Conservation (phyloP, 2,329 filamentous ascomycete genomes). For the Colletotrichum sp. region DNA sequence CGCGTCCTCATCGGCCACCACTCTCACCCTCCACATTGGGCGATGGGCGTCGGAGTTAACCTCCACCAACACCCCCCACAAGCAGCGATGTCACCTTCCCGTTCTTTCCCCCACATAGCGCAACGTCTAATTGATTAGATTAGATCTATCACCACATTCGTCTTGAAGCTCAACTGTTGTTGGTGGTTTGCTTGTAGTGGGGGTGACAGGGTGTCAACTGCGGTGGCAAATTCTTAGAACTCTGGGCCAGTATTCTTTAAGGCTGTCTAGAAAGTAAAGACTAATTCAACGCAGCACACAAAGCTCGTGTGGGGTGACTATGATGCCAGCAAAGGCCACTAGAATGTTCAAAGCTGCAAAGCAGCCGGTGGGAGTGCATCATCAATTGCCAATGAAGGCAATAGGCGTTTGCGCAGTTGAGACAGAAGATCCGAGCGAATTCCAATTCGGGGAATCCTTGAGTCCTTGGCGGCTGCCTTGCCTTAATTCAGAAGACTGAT, state of each 20-base stretch:
- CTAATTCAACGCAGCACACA: not conserved
- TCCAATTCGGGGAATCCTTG: not conserved
- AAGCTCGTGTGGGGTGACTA: not conserved
- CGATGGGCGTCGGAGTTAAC: not conserved
- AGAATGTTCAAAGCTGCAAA: not conserved
- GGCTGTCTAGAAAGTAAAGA: not conserved
- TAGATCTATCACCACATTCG: not conserved
- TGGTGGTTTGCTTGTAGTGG: not conserved
- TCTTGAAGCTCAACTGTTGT: not conserved
- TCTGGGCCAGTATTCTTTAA: not conserved
- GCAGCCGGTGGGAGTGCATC: not conserved
- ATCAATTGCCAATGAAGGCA: not conserved
- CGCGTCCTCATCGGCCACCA: not conserved
- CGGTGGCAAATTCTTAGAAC: not conserved
- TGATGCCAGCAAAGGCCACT: not conserved
- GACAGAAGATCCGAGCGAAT: not conserved
- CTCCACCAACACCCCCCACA: conserved; percentile 9
- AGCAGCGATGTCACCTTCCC: not conserved
- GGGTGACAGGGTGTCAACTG: not conserved
- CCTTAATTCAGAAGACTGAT: conserved; percentile 43
- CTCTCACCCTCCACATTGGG: not conserved
- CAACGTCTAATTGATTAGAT: not conserved
- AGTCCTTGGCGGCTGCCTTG: not conserved
- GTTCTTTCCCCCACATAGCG: not conserved
- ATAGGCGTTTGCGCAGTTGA: not conserved